Conservation (phyloP, 2,329 filamentous ascomycete genomes). For the Alternaria sp. region DNA sequence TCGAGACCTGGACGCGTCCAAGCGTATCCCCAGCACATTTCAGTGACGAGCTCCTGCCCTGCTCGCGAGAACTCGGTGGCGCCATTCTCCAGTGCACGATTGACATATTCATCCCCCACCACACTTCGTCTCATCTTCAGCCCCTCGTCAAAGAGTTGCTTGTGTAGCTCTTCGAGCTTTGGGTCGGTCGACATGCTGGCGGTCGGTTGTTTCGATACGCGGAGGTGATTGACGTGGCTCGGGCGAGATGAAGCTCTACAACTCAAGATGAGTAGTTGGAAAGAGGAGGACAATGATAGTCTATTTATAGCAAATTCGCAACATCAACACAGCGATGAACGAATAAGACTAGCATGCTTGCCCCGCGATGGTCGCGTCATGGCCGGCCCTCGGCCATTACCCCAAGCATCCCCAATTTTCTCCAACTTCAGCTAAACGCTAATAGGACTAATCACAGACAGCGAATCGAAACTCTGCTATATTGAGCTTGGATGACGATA, state of each 20-base stretch:
- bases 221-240: neutral
- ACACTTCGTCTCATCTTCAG: slow-evolving; percentile 68
- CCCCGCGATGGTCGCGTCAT: slow-evolving; percentile 13
- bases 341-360: slow-evolving; percentile 6
- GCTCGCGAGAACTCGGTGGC: slow-evolving; percentile 67
- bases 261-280: no score
- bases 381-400: slow-evolving; percentile 32
- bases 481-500: neutral
- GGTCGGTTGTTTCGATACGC: slow-evolving; percentile 1
- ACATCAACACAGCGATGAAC: neutral
- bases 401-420: slow-evolving; percentile 39
- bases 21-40: slow-evolving; percentile 70
- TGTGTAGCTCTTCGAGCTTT: slow-evolving; percentile 57
- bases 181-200: slow-evolving; percentile 53
- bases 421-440: slow-evolving; percentile 14
- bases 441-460: slow-evolving; percentile 3
- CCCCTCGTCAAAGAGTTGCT: slow-evolving; percentile 67
- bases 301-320: neutral
- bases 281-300: no score
- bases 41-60: slow-evolving; percentile 69
- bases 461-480: neutral
- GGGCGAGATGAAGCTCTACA: neutral
- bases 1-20: slow-evolving; percentile 71
- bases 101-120: slow-evolving; percentile 68
- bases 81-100: slow-evolving; percentile 64